Evolutionary conservation across 2,329 filamentous ascomycete species (phyloP), one percentile per base, ranked within the genome.

Genomic region (Fusarium robinianum): DNA sequence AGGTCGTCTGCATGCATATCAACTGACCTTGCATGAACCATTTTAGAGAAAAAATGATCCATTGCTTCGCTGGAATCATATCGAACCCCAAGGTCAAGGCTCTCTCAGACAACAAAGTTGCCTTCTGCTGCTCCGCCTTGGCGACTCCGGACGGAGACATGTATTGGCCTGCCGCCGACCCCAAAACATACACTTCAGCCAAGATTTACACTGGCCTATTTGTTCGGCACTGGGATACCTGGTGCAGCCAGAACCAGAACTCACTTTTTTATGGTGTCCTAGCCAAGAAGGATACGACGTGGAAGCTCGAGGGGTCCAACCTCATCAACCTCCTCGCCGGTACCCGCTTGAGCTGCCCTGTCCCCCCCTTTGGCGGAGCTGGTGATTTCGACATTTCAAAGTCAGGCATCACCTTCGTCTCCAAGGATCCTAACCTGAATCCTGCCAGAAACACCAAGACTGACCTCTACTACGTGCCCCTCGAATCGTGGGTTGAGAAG

Each of bases 191-290:
- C 16, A 84, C 84, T 14, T 79, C 81, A 4, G 89, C 81, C 18
- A 84, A 80, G 58, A 77, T 90, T 15, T 94, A 94, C 66, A 81
- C 81, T 14, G 81, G 79, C 33, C 79, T 91, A 17, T 94, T 88
- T 60, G 87, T 88, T 18, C 80, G 89, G 10, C 88, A 95, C 61
- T 95, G 89, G 89, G 88, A 95, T 63, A 68, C 77, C n/a, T 95
- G 85, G 69, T 73, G 83, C 17, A 82, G 79, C 1, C 78, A 83
- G 31, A 84, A 88, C 59, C 81, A 78, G 49, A 85, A 84, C 59
- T 79, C 85, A 3, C 76, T 96, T 18, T 94, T 85, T 76, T 87
- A 88, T 19, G 84, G 84, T 21, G 77, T 78, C 5, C 65, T 94
- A 33, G 71, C 67, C 53, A 72, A 71, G 62, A 67, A 63, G 23